Evolutionary conservation across 768 basidiomycete genomes (phyloP).

Genomic region (Glaciozyma antarctica): DNA sequence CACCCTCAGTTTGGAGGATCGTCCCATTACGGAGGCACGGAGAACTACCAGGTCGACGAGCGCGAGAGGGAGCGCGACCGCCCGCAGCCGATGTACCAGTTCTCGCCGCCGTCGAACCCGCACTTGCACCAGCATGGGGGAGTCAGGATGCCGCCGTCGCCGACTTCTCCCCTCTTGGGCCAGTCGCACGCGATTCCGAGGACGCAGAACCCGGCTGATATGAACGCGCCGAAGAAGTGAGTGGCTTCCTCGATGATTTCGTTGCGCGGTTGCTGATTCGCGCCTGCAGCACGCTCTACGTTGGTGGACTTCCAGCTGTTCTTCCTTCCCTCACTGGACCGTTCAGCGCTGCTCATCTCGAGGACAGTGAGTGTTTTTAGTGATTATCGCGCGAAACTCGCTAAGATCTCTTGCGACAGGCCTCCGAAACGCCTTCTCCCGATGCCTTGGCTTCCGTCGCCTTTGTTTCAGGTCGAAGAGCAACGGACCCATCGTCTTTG

Average conservation of each 20-base stretch:
- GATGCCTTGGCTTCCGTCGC: slow-evolving; percentile 74
- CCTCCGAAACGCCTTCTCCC: slow-evolving; percentile 68
- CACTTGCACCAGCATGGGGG: background rate
- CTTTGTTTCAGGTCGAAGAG: slow-evolving; percentile 92
- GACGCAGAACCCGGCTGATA: slow-evolving; percentile 29
- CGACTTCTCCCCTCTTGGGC: slow-evolving; percentile 1
- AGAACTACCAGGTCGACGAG: background rate
- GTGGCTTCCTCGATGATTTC: background rate
- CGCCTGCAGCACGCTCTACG: slow-evolving; percentile 70
- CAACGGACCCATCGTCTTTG: slow-evolving; percentile 98
- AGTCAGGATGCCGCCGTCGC: background rate
- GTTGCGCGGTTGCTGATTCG: background rate
- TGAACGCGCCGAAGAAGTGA: slow-evolving; percentile 32
- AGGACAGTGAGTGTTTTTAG: slow-evolving; percentile 50
- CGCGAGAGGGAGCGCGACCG: background rate
- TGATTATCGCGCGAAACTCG: background rate
- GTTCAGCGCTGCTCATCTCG: slow-evolving; percentile 68
- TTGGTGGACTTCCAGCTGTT: slow-evolving; percentile 82
- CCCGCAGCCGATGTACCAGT: background rate
- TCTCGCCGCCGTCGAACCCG: background rate
- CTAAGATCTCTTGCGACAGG: slow-evolving; percentile 1
- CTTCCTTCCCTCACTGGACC: slow-evolving; percentile 39
- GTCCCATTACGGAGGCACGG: too few relatives aligned
- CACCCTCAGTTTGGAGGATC: too few relatives aligned
- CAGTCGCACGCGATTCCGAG: slow-evolving; percentile 3